These are phyloP conservation scores for Chenopodium berlandieri DNA, from an alignment of 148 eudicot genomes.

Conservation along the genomic window DNA sequence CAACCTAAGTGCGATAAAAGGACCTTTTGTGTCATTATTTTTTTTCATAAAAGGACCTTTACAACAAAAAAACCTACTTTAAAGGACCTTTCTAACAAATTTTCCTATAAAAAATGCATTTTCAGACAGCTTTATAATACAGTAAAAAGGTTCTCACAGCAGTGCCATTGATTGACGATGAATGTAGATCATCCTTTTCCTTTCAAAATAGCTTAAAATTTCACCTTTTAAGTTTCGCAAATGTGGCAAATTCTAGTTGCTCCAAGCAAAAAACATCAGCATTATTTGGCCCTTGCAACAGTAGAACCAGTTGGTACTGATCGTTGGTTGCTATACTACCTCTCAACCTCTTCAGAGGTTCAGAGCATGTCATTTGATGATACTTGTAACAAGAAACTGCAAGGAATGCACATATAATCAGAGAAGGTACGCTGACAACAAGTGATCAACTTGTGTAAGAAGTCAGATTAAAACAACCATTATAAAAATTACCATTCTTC, in stretches of 20 bases:
- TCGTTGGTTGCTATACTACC: background rate
- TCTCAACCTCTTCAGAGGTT: background rate
- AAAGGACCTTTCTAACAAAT: no score
- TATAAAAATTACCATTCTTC: background rate
- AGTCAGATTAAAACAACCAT: background rate
- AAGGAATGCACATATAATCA: background rate
- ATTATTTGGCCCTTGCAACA: background rate
- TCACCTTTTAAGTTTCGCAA: no score
- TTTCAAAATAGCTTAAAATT: no score
- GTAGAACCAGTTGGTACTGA: background rate
- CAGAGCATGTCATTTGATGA: background rate
- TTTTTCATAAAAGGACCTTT: no score
- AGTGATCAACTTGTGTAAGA: background rate
- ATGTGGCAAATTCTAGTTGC: background rate
- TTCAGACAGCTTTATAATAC: no score
- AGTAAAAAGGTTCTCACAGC: background rate
- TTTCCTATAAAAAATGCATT: no score
- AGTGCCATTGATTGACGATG: no score
- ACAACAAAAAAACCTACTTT: no score
- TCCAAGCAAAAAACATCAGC: background rate
- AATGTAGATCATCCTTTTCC: no score
- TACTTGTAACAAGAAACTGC: background rate
- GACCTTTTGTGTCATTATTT: no score
- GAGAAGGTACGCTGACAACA: background rate
- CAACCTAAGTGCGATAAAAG: no score